A percentile compares a stretch with the other conserved stretches of the same genome.
Evolutionary conservation across 768 basidiomycete genomes (phyloP).

Genomic region (Kwoniella mangroviensis): DNA sequence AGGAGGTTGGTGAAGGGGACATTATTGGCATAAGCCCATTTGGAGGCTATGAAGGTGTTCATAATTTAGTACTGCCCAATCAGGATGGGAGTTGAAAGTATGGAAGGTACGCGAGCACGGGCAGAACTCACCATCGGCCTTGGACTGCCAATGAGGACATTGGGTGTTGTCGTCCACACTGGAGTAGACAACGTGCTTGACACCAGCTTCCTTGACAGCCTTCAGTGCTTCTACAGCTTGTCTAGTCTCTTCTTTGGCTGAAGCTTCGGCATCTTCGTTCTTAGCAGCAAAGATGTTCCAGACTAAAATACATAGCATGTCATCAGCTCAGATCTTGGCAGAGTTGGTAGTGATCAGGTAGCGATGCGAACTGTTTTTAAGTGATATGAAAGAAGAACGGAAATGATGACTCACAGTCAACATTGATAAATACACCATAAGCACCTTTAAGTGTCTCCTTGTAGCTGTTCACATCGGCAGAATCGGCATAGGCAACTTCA

Average conservation of each 20-base stretch:
- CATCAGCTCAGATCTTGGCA: background rate
- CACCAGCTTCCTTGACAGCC: conserved; percentile 31
- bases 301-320: background rate
- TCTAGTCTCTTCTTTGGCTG: conserved; percentile 4
- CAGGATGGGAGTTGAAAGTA: background rate
- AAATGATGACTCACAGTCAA: conserved; percentile 8
- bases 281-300: background rate
- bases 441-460: conserved; percentile 1
- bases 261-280: background rate
- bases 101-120: background rate
- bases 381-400: background rate
- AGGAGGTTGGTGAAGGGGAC: conserved; percentile 24
- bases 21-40: conserved; percentile 17
- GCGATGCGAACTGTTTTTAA: no score
- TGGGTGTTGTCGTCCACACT: conserved; percentile 30
- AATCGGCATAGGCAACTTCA: background rate
- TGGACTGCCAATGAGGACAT: conserved; percentile 24
- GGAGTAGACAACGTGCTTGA: conserved; percentile 37
- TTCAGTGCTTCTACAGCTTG: conserved; percentile 25
- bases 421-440: conserved; percentile 15
- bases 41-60: conserved; percentile 12
- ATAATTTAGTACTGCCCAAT: background rate
- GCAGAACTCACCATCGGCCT: conserved; percentile 26
- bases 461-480: conserved; percentile 7
- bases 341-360: background rate